phyloP scores from a whole-genome alignment of 257 asterid species.

The Plectranthus barbatus region DNA sequence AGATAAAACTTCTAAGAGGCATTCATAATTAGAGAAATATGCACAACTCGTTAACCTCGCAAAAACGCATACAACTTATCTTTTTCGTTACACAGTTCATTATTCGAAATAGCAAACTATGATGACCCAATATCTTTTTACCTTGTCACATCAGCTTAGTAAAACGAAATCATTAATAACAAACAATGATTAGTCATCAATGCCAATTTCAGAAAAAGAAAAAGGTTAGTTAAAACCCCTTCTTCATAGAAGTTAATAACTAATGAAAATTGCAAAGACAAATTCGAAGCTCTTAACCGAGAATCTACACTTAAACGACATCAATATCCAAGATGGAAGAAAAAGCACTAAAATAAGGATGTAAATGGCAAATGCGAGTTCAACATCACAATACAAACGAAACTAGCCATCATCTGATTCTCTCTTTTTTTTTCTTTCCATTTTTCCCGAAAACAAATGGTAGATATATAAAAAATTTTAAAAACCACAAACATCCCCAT shows the following conservation, averaged over 20 bases:
- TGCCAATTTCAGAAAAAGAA: background rate
- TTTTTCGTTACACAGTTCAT: slow-evolving; percentile 7
- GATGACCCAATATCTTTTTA: slow-evolving; percentile 3
- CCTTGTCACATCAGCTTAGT: slow-evolving; percentile 18
- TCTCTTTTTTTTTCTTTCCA: background rate
- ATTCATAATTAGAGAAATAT: slow-evolving; percentile 4
- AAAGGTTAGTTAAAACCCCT: background rate
- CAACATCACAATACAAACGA: background rate
- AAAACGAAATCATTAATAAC: slow-evolving; percentile 11
- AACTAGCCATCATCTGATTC: slow-evolving; percentile 1
- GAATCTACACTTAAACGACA: background rate
- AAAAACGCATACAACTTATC: background rate
- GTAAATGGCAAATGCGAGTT: background rate
- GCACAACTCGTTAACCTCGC: background rate
- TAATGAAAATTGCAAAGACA: slow-evolving; percentile 4
- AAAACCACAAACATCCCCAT: background rate
- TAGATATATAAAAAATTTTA: background rate
- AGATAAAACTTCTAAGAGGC: background rate
- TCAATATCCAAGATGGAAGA: background rate
- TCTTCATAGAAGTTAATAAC: background rate
- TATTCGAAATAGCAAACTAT: slow-evolving; percentile 15
- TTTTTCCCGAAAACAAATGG: background rate
- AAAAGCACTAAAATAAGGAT: background rate
- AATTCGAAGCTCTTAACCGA: background rate
- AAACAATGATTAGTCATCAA: slow-evolving; percentile 14